These are phyloP conservation scores for Achlya hypogyna DNA, from an alignment of 352 stramenopile genomes.

Conservation along the genomic window DNA sequence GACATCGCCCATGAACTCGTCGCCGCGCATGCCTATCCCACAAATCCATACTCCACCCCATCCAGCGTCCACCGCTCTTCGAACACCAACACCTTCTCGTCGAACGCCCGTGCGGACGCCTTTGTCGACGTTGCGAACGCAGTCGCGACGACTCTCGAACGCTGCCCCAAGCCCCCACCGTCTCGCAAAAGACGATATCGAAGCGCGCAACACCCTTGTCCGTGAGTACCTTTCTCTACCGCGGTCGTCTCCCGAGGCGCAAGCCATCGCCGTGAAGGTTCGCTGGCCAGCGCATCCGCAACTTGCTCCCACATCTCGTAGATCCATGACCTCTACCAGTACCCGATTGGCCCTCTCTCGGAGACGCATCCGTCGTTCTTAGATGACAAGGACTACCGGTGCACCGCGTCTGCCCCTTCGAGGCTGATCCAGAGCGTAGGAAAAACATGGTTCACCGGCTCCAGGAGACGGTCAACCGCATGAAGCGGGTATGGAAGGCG, in stretches of 20 bases:
- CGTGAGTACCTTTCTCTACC: not conserved
- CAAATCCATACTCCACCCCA: too few relatives aligned
- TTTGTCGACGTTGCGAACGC: not conserved
- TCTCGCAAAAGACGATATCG: not conserved
- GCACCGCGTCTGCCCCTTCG: not conserved
- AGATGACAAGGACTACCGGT: conserved; percentile 19
- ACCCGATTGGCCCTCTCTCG: conserved; percentile 7
- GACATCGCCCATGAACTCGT: not conserved
- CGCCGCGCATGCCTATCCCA: not conserved
- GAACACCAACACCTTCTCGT: not conserved
- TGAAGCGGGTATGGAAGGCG: conserved; percentile 10
- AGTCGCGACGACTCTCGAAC: too few relatives aligned
- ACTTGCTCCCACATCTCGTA: not conserved
- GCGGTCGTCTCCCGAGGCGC: not conserved
- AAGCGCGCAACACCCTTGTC: not conserved
- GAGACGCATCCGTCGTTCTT: not conserved
- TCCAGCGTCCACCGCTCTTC: too few relatives aligned
- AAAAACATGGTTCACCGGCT: not conserved
- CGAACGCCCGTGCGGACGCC: not conserved
- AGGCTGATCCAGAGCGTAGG: not conserved
- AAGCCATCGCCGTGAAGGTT: not conserved
- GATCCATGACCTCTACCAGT: conserved; percentile 14
- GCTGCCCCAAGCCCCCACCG: not conserved
- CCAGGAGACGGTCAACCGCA: not conserved
- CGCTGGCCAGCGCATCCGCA: not conserved